These are phyloP conservation scores for Pythium volutum DNA, from an alignment of 352 stramenopile species.

Conservation along the genomic window DNA sequence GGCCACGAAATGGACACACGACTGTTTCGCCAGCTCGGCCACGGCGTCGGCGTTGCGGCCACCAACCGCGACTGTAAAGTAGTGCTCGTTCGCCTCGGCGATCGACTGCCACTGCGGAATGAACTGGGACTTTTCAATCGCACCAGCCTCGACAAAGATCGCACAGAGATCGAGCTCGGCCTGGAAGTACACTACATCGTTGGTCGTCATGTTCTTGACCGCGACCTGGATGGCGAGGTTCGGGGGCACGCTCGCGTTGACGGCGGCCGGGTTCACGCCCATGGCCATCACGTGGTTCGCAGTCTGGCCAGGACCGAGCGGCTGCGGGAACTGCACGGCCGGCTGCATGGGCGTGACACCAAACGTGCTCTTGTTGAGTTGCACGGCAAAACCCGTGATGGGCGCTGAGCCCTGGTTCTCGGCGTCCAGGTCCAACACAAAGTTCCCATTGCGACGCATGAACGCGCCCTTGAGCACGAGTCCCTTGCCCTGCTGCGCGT, in stretches of 20 bases:
- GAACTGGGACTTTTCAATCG: conserved; percentile 91
- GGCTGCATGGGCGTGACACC: conserved; percentile 92
- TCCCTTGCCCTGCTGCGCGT: conserved; percentile 81
- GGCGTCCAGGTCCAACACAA: conserved; percentile 73
- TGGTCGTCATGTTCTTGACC: conserved; percentile 96
- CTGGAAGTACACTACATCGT: conserved; percentile 96
- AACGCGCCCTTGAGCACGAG: conserved; percentile 87
- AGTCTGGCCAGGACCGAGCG: conserved; percentile 66
- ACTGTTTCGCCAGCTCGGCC: conserved; percentile 78
- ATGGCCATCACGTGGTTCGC: conserved; percentile 71
- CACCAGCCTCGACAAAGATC: conserved; percentile 86
- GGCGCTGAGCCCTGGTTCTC: conserved; percentile 90
- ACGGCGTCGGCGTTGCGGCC: conserved; percentile 80
- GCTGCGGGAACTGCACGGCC: conserved; percentile 80
- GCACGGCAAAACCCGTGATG: conserved; percentile 91
- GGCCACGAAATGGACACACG: conserved; percentile 95
- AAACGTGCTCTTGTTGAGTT: conserved; percentile 99
- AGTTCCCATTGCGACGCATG: conserved; percentile 53
- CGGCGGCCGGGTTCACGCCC: conserved; percentile 75
- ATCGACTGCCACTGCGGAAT: conserved; percentile 96
- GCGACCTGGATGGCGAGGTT: conserved; percentile 92
- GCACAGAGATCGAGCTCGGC: conserved; percentile 89
- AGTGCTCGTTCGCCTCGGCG: conserved; percentile 93
- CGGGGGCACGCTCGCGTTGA: conserved; percentile 68
- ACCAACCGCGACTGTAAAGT: conserved; percentile 83